Evolutionary conservation across 495 filamentous ascomycete genomes (phyloP).

Genomic region (Geoglossum glabrum): DNA sequence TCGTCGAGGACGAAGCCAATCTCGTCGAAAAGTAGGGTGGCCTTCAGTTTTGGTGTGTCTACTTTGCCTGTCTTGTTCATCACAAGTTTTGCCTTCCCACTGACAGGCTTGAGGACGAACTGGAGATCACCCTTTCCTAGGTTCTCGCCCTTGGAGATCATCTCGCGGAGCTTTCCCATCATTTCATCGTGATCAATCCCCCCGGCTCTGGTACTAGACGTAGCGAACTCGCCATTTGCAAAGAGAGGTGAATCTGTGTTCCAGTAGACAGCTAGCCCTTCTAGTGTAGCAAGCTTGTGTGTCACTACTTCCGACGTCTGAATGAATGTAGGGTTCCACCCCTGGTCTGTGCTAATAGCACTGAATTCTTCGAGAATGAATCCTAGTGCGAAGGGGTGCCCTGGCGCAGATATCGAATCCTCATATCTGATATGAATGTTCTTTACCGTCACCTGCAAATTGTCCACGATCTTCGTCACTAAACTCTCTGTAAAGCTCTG

Average conservation of each 20-base stretch:
- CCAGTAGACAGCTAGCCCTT: constrained; percentile 86
- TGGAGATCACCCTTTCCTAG: constrained; percentile 40
- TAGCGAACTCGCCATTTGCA: constrained; percentile 45
- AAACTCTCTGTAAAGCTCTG: constrained; percentile 93
- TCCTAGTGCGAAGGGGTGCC: constrained; percentile 85
- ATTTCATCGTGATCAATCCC: constrained; percentile 50
- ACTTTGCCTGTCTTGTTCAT: constrained; percentile 74
- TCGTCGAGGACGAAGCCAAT: constrained; percentile 90
- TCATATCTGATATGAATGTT: constrained; percentile 97
- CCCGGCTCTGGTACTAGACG: constrained; percentile 41
- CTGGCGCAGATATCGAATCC: constrained; percentile 85
- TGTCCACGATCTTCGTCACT: constrained; percentile 90
- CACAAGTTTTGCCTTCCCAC: constrained; percentile 75
- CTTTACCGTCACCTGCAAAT: constrained; percentile 89
- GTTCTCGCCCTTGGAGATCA: constrained; percentile 50
- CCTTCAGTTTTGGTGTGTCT: constrained; percentile 73
- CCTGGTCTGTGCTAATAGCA: constrained; percentile 79
- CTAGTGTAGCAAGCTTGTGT: constrained; percentile 78
- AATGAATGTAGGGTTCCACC: constrained; percentile 90
- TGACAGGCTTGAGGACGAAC: constrained; percentile 88
- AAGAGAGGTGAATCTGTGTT: constrained; percentile 77
- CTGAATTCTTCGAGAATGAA: constrained; percentile 87
- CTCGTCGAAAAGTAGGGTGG: constrained; percentile 79
- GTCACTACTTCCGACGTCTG: constrained; percentile 63
- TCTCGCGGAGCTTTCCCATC: constrained; percentile 48